Base-by-base conservation (phyloP, 2,329 filamentous ascomycete species). In the Penicillium corylophilum region DNA sequence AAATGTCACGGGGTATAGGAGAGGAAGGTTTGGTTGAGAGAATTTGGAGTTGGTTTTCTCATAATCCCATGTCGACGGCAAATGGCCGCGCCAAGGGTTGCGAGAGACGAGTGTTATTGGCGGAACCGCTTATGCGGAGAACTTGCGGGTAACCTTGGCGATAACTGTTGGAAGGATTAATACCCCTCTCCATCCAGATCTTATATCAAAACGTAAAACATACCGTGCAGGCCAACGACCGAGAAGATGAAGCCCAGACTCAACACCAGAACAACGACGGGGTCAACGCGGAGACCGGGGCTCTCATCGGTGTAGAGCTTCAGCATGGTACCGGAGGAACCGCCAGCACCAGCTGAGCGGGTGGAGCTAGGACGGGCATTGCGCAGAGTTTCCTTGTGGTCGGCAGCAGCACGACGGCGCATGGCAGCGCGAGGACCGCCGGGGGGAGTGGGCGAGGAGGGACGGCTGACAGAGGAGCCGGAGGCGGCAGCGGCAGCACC, bases 291-390 rank as follows among this genome's bases (percentile, higher is more conserved):
- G 67, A 99, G 81, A 57, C 94, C 94, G 53, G 94, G 94, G 61
- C 90, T 95, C 80, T 99, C 94, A 72, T 99, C 94, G 52, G 94
- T 99, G 85, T 99, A 99, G 40, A 99, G 87, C 76, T 92, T 93
- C 79, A 99, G 82, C 94, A 99, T 99, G 47, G 94, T 99, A 79
- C 90, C 95, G 75, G 88, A 95, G 72, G 91, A 96, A 61, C 94
- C 94, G 63, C 94, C 94, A 16, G 94, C 94, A 64, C 94, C 94
- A 29, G 94, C 94, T 35, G 93, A 86, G 67, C 94, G 85, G 62
- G 94, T 99, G 79, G 89, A 95, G 73, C 87, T 89, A 45, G 94
- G 94, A 64, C 94, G 83, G 61, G 85, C 88, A 87, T 95, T 99
- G 69, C 93, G 92, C 65, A 93, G 85, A 78, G 95, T 94, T 78